Evolutionary conservation across 2,329 filamentous ascomycete species (phyloP), one percentile per base, ranked within the genome.

Genomic region (Aaosphaeria arxii): DNA sequence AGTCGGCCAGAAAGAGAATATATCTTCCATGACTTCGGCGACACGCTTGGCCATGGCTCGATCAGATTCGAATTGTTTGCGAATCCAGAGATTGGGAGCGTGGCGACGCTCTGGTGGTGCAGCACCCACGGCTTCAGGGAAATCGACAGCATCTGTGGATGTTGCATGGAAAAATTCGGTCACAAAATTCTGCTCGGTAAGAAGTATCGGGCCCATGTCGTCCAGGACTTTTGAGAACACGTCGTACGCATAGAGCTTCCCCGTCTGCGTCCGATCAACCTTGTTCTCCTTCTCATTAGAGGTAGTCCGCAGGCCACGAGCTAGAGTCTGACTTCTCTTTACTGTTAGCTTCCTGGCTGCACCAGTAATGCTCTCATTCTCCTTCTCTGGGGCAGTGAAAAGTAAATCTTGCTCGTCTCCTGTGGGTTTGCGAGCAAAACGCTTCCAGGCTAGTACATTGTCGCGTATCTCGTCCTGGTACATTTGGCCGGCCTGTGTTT

Each of bases 121-220:
- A 2, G 81, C 78, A 17, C 81, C 77, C 13, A 96, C 86, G 3
- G 86, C 81, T 55, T 97, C 94, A 1, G 87, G 80, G 64, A 96
- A 97, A 64, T 96, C 91, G 11, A 82, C 73, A 33, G 84, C 86
- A 60, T 91, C 86, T 30, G 92, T 77, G 2, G 90, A 95, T n/a
- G 87, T 89, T 29, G 94, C 84, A 60, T 97, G 92, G 79, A 97
- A 97, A 69, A 96, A 94, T 58, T 95, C 90, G n/a, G 96, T 85
- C 43, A 96, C 78, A 65, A 97, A 99, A 66, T 96, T 97, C 68
- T 99, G 92, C 71, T 99, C 94, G 68, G 92, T 91, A 58, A 90
- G 86, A 49, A 96, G 85, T 47, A 95, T 79, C 5, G 87, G 89
- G 40, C 91, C 74, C 54, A 94, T 82, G 61, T 96, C 90, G 48